Base-by-base conservation (phyloP, 1,284 basidiomycete species). In the Ceratorhiza oryzae-sativae region DNA sequence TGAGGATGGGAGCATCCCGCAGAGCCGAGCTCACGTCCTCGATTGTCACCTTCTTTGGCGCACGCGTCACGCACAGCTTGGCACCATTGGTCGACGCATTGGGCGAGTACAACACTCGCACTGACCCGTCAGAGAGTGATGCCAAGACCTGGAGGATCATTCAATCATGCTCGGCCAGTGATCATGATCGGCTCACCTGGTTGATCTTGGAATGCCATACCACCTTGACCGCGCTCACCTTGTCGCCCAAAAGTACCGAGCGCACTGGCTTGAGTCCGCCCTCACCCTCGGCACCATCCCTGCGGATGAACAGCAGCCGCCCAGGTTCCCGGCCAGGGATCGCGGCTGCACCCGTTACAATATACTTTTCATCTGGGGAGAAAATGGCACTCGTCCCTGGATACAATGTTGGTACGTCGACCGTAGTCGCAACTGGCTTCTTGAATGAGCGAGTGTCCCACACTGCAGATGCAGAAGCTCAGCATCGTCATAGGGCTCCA, bases 141-240 rank as follows among this genome's bases (percentile, higher is more conserved):
- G 91, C 86, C 70, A 97, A 84, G 77, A 98, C 93, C 91, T 94
- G 80, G 23, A 23, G 3, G 25, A 23, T 8, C 3, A 51, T 18
- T 56, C 15, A 55, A 41, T 25, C 42, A 23, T 20, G 41, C 9
- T 23, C 39, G 25, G 20, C 30, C 27, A 34, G 18, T 30, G 5
- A n/a, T 10, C 15, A 9, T 10, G 39, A 20, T 23, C 1, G 0
- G 77, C 88, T 75, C 75, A 92, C 92, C 86, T 98, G 96, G 82
- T 98, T 98, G 83, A 98, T 97, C 80, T 93, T 93, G n/a, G 93
- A 89, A 82, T 97, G 96, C 95, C 95, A 98, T 34, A 87, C 82
- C 0, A 97, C 92, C 76, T 90, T 91, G 71, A 98, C 91, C 4
- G 96, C 94, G 32, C 91, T 93, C 85, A 90, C 81, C 87, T 89